A percentile compares a stretch with the other conserved stretches of the same genome.
phyloP scores from a whole-genome alignment of 192 early-diverging fungal genomes.

The Backusella parvicylindrica region DNA sequence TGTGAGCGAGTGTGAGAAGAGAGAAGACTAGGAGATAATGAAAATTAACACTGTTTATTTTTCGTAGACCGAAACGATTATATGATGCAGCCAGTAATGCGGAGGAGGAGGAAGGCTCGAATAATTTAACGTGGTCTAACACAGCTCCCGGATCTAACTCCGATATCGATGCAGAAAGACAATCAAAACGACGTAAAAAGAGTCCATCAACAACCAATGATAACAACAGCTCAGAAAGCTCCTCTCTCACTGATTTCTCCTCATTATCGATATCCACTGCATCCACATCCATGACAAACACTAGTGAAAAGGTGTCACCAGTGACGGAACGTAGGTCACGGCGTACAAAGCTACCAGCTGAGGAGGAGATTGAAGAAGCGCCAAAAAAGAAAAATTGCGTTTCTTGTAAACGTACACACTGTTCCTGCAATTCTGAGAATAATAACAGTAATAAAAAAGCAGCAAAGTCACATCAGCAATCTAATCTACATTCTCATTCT shows the following conservation, averaged over 20 bases:
- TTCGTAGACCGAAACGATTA: constrained; percentile 1
- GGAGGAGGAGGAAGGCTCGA: neutral
- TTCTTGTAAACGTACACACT: neutral
- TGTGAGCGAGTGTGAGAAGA: no score
- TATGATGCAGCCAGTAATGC: neutral
- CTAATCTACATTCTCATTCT: neutral
- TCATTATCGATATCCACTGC: neutral
- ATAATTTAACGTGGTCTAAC: neutral
- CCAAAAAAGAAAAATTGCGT: constrained; percentile 5
- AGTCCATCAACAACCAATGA: neutral
- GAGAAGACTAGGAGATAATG: no score
- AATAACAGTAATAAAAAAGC: neutral
- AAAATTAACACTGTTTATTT: neutral
- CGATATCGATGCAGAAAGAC: neutral
- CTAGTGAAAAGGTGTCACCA: neutral
- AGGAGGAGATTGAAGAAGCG: constrained; percentile 1
- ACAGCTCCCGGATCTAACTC: neutral
- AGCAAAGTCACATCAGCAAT: neutral
- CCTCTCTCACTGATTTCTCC: neutral
- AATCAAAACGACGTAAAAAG: neutral
- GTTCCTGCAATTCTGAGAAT: neutral
- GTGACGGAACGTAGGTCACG: neutral
- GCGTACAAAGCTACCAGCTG: constrained; percentile 2
- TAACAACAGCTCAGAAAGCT: neutral
- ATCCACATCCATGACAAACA: neutral